Base-by-base conservation (phyloP, 2,329 filamentous ascomycete genomes). In the Pestalotiopsis sp. region DNA sequence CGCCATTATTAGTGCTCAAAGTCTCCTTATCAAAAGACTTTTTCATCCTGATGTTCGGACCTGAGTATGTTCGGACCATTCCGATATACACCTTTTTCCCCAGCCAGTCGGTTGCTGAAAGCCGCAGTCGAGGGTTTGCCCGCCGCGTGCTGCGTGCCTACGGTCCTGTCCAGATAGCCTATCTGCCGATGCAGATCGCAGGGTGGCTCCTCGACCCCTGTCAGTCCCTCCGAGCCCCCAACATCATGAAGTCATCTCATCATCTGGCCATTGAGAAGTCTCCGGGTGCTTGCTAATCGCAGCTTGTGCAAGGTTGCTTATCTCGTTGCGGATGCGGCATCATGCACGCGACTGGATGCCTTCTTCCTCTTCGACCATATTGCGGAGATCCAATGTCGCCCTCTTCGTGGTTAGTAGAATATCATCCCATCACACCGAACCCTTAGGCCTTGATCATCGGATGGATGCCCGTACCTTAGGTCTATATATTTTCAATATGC, bases 201-300 rank as follows among this genome's bases (percentile, higher is more conserved):
- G 17, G 31, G 38, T 45, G 41, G 39, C 38, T n/a, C n/a, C 23
- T 27, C 7, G 25, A 25, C 41, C 63, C 49, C 63, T 65, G 63
- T 65, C 63, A 64, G 49, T 45, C 62, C 23, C 23, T 14, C 62
- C 62, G 62, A 31, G 39, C 62, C 38, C 62, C 62, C 63, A 27
- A 65, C 45, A 38, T 65, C 63, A 65, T 52, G 59, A 62, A 62
- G 59, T 62, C 59, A 62, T 36, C 59, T 38, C 11, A 14, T 36
- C 57, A 59, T 27, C 57, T 52, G 36, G 59, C 59, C 59, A 62
- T 62, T 36, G 36, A 39, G 31, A 62, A 36, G 27, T 11, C 13
- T 20, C 14, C 17, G 6, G 12, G 31, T 17, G 7, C 27, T 39
- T 13, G 27, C 59, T 62, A 36, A 62, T 25, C 59, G 20, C 12